Evolutionary conservation across 805 yeast species (phyloP).

Genomic region (Saccharomycopsis lassenensis): DNA sequence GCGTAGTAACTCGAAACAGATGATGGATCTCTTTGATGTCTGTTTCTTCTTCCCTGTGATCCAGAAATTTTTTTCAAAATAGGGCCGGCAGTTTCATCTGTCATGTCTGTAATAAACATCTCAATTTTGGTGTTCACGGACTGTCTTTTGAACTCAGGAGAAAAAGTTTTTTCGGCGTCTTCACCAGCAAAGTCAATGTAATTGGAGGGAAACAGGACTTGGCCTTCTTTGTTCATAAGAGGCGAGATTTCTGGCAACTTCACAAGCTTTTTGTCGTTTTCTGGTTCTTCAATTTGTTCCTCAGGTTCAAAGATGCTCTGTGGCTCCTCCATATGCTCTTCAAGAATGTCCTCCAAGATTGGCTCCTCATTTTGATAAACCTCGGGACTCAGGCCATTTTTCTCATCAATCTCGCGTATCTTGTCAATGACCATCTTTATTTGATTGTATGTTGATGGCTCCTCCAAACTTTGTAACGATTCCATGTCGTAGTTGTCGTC

Average conservation of each 20-base stretch:
- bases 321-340: neutral
- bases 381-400: too few relatives aligned
- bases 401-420: too few relatives aligned
- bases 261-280: neutral
- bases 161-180: conserved; percentile 2
- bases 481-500: too few relatives aligned
- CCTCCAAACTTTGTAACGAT: too few relatives aligned
- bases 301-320: neutral
- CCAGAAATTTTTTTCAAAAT: neutral
- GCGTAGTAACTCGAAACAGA: too few relatives aligned
- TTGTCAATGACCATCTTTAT: too few relatives aligned
- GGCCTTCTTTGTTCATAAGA: neutral
- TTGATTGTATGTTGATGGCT: too few relatives aligned
- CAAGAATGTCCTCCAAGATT: too few relatives aligned
- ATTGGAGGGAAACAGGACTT: neutral
- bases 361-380: too few relatives aligned
- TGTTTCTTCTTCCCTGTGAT: neutral
- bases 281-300: neutral
- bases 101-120: conserved; percentile 11
- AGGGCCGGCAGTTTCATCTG: conserved; percentile 1
- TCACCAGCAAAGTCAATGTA: neutral
- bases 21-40: neutral
- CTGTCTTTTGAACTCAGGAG: conserved; percentile 7
- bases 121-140: conserved; percentile 14
- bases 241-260: neutral